Base-by-base conservation (phyloP, 208 protist species). In the Sergeia podlipaevii region DNA sequence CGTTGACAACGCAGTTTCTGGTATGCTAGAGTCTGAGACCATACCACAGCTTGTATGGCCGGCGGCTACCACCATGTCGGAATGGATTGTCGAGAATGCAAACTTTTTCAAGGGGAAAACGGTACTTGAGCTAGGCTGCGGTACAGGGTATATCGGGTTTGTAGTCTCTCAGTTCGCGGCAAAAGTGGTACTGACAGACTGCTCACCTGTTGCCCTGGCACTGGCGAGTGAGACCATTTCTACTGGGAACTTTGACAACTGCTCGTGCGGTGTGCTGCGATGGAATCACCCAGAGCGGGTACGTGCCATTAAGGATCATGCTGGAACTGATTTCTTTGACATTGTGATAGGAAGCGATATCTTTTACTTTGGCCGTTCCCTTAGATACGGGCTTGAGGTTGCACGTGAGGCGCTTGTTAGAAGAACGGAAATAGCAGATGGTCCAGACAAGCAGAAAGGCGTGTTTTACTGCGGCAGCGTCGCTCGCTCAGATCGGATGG, bases 321-420 rank as follows among this genome's bases (percentile, higher is more conserved):
- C 65, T 26, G 21, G 27, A 24, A 20, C 70, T 7, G 60, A 56
- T 2, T n/a, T 15, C 0, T 87, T 87, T 32, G 75, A 87, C 23
- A 34, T 80, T 4, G 68, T 87, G 15, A 70, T 87, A 6, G 80
- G 72, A 3, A 80, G 74, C 60, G 80, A 87, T 30, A 41, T 87
- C n/a, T 84, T 87, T 28, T 87, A 84, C 56, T 83, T 86, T 55
- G 65, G 42, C 18, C 50, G 50, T 24, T 57, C 54, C 0, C 46
- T 83, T 27, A 76, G 39, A 24, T 41, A 49, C 8, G 74, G 74
- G 4, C 51, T 86, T 10, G 55, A 34, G 13, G 80, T 74, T 2
- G 74, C 74, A 6, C 59, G 60, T 2, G 17, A 26, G 13, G 60
- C 60, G 5, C 55, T 86, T 21, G n/a, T n/a, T n/a, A n/a, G n/a